These are phyloP conservation scores for Starmerella khaoyaiensis DNA, from an alignment of 805 yeast species.

Conservation along the genomic window DNA sequence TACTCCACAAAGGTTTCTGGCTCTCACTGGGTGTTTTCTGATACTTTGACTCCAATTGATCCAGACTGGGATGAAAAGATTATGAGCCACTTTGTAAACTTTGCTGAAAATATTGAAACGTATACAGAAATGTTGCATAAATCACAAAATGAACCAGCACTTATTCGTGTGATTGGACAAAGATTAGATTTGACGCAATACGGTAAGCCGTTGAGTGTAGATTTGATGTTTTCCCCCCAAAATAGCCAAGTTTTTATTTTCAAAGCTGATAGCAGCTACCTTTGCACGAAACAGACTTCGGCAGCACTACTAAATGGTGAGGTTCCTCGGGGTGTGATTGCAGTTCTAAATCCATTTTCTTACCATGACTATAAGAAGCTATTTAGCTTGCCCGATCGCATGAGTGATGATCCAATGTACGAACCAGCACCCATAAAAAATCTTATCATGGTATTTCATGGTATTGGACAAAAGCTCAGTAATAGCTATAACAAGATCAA, in stretches of 20 bases:
- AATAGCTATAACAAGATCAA: slow-evolving; percentile 66
- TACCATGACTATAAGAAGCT: slow-evolving; percentile 26
- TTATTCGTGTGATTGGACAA: slow-evolving; percentile 20
- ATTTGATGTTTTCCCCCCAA: slow-evolving; percentile 25
- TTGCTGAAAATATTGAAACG: slow-evolving; percentile 18
- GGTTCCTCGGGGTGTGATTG: slow-evolving; percentile 11
- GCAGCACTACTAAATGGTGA: slow-evolving; percentile 10
- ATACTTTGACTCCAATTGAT: slow-evolving; percentile 27
- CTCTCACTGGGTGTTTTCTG: slow-evolving; percentile 30
- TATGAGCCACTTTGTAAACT: slow-evolving; percentile 23
- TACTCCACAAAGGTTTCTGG: slow-evolving; percentile 26
- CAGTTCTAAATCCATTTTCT: slow-evolving; percentile 21
- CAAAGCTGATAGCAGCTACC: slow-evolving; percentile 14
- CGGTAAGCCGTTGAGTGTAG: slow-evolving; percentile 12
- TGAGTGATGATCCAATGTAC: slow-evolving; percentile 22
- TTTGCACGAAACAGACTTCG: slow-evolving; percentile 9
- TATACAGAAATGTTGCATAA: slow-evolving; percentile 12
- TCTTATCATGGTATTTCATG: slow-evolving; percentile 75
- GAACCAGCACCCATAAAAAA: slow-evolving; percentile 37
- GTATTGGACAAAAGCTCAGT: slow-evolving; percentile 85
- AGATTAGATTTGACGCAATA: slow-evolving; percentile 18
- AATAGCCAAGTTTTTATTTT: slow-evolving; percentile 16
- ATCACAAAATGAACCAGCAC: slow-evolving; percentile 22
- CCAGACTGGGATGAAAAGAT: slow-evolving; percentile 24
- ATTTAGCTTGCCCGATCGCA: slow-evolving; percentile 22